Conservation (phyloP, 2,329 filamentous ascomycete species). For the Monilinia fructigena region DNA sequence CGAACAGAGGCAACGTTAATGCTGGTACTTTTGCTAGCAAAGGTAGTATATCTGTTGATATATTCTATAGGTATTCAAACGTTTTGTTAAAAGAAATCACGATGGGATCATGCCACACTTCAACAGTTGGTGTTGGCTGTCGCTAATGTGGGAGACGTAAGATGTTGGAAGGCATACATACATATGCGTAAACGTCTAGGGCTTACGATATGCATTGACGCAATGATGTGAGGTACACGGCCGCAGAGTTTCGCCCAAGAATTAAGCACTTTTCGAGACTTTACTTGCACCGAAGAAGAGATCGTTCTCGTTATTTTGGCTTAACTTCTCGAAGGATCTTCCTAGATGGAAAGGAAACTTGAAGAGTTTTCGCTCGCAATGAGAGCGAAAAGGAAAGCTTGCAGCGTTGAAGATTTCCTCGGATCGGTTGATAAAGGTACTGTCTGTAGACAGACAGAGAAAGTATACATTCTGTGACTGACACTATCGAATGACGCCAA, state of each 20-base stretch:
- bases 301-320: background rate
- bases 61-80: background rate
- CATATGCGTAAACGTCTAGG: background rate
- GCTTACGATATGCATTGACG: background rate
- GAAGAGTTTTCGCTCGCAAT: background rate
- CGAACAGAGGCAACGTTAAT: background rate
- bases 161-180: background rate
- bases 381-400: background rate
- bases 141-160: background rate
- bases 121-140: background rate
- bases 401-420: background rate
- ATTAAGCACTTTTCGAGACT: background rate
- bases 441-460: background rate
- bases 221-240: background rate
- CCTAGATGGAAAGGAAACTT: background rate
- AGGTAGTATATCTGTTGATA: background rate
- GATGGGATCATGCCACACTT: background rate
- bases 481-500: constrained; percentile 9
- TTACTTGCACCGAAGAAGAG: background rate
- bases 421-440: constrained; percentile 5
- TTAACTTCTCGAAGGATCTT: background rate
- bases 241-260: background rate
- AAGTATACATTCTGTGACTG: background rate
- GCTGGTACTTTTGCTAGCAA: background rate
- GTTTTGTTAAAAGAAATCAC: no score